A percentile compares a stretch with the other conserved stretches of the same genome.
Conservation (phyloP, 2,329 filamentous ascomycete species). For the Rhynchosporium secalis region DNA sequence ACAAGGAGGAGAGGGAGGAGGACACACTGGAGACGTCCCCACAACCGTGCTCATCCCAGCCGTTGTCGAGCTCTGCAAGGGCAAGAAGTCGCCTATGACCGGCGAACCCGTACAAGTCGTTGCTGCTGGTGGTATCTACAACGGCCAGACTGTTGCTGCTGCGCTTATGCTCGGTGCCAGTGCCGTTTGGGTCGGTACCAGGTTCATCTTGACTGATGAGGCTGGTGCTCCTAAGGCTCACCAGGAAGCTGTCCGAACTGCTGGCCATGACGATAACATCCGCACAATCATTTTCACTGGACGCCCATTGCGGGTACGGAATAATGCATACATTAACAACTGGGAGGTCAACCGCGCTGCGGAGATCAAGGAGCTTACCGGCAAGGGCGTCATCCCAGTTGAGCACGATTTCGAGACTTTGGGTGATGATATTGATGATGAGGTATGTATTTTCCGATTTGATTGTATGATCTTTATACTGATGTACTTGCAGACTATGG, state of each 20-base stretch:
- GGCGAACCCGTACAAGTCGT: slow-evolving; percentile 87
- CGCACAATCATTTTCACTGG: slow-evolving; percentile 99
- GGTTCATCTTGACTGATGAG: slow-evolving; percentile 92
- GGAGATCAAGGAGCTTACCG: slow-evolving; percentile 90
- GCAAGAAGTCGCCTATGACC: slow-evolving; percentile 82
- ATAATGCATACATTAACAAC: slow-evolving; percentile 89
- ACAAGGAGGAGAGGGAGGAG: slow-evolving; percentile 95
- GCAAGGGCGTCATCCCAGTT: slow-evolving; percentile 88
- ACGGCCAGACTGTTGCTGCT: slow-evolving; percentile 85
- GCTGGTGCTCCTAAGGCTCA: slow-evolving; percentile 90
- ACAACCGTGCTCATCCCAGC: slow-evolving; percentile 88
- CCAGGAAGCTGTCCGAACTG: slow-evolving; percentile 91
- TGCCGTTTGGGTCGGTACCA: slow-evolving; percentile 94
- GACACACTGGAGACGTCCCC: slow-evolving; percentile 92
- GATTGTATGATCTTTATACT: background rate
- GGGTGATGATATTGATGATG: slow-evolving; percentile 66
- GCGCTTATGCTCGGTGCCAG: slow-evolving; percentile 89
- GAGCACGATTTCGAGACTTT: slow-evolving; percentile 92
- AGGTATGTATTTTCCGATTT: slow-evolving; percentile 15
- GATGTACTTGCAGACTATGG: slow-evolving; percentile 57
- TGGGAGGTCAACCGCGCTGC: slow-evolving; percentile 90
- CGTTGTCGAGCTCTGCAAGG: slow-evolving; percentile 78
- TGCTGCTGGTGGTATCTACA: slow-evolving; percentile 91
- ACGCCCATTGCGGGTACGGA: slow-evolving; percentile 88
- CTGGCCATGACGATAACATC: slow-evolving; percentile 92